Conservation (phyloP, 2,329 filamentous ascomycete species). For the Cercospora sp. region DNA sequence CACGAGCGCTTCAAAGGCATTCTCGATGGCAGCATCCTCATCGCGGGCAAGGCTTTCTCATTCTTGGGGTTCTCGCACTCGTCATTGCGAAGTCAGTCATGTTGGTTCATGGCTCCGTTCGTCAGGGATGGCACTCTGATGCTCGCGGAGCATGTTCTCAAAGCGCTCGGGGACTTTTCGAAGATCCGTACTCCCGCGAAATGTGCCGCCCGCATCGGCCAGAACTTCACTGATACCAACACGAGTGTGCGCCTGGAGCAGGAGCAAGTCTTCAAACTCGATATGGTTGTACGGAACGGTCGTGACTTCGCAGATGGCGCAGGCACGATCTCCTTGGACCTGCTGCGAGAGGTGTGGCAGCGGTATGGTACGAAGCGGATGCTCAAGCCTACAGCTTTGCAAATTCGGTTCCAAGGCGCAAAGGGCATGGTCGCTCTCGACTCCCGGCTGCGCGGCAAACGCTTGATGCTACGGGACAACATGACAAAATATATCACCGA, state of each 20-base stretch:
- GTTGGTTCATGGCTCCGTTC: constrained; percentile 64
- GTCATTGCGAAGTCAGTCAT: constrained; percentile 68
- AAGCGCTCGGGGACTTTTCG: constrained; percentile 52
- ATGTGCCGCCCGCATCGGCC: constrained; percentile 60
- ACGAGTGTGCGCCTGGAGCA: constrained; percentile 56
- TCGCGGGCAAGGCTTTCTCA: constrained; percentile 62
- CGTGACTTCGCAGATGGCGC: constrained; percentile 77
- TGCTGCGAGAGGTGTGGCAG: constrained; percentile 62
- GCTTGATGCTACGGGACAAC: constrained; percentile 65
- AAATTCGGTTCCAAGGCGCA: constrained; percentile 70
- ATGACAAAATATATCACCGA: constrained; percentile 76
- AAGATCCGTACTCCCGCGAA: constrained; percentile 57
- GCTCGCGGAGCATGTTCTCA: constrained; percentile 45
- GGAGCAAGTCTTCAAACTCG: constrained; percentile 42
- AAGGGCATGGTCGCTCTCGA: constrained; percentile 81
- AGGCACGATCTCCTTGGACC: constrained; percentile 66
- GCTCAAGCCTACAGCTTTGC: constrained; percentile 64
- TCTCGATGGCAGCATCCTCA: constrained; percentile 59
- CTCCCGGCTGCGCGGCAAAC: constrained; percentile 56
- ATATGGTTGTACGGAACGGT: constrained; percentile 56
- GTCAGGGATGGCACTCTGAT: constrained; percentile 33
- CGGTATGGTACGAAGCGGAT: constrained; percentile 50
- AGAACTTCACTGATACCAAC: constrained; percentile 74
- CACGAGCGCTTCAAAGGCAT: constrained; percentile 62
- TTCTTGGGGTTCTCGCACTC: constrained; percentile 82